Evolutionary conservation across 345 rosid species (phyloP).

Genomic region (Citrus maxima): DNA sequence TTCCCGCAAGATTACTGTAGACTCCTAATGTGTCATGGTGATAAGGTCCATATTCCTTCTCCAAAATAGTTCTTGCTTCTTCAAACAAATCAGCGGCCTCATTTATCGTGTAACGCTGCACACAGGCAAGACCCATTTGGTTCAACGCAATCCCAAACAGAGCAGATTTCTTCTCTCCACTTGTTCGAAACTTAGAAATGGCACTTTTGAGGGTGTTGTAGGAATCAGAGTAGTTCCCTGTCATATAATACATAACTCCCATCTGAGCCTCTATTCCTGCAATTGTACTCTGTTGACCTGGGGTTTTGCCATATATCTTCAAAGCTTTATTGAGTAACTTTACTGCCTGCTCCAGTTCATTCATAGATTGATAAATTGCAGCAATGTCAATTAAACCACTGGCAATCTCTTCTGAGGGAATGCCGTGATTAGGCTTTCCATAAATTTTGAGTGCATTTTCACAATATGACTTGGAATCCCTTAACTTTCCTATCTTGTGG

Average conservation of each 20-base stretch:
- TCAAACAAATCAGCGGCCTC: constrained; percentile 90
- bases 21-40: constrained; percentile 91
- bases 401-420: constrained; percentile 70
- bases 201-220: constrained; percentile 65
- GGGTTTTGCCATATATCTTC: too few species aligned
- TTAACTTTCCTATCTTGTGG: constrained; percentile 70
- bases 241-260: constrained; percentile 90
- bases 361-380: constrained; percentile 80
- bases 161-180: constrained; percentile 79
- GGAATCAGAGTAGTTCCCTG: constrained; percentile 67
- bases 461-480: constrained; percentile 79
- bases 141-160: constrained; percentile 79
- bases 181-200: constrained; percentile 58
- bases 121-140: constrained; percentile 90
- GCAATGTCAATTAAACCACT: constrained; percentile 77
- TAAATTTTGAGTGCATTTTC: constrained; percentile 79
- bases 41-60: constrained; percentile 85
- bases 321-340: constrained; percentile 47
- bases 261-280: constrained; percentile 95
- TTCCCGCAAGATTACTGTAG: constrained; percentile 93
- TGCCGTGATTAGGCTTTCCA: constrained; percentile 51
- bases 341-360: constrained; percentile 59
- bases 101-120: constrained; percentile 64
- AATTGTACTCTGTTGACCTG: constrained; percentile 62
- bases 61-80: constrained; percentile 78